A percentile compares a stretch with the other conserved stretches of the same genome.
Evolutionary conservation across 345 rosid genomes (phyloP).

Genomic region (Conringia planisiliqua): DNA sequence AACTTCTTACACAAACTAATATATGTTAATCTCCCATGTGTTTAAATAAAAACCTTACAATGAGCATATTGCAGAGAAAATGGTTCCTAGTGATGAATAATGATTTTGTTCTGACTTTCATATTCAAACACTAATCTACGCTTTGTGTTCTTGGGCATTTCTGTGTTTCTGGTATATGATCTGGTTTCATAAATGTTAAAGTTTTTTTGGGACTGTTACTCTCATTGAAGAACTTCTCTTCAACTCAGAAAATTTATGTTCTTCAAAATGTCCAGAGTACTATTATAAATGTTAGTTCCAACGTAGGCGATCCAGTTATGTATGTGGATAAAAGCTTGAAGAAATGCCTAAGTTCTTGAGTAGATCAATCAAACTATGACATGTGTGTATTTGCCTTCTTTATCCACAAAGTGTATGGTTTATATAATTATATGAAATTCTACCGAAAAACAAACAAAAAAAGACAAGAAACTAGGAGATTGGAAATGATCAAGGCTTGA

Average conservation of each 20-base stretch:
- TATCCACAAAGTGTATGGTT: conserved; percentile 16
- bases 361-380: not conserved
- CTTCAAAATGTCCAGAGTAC: not conserved
- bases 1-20: conserved; percentile 22
- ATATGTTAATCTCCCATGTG: conserved; percentile 10
- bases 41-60: conserved; percentile 28
- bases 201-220: not conserved
- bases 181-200: not conserved
- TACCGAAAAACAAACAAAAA: not conserved
- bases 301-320: not conserved
- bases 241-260: not conserved
- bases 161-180: not conserved
- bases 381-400: not conserved
- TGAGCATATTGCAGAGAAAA: conserved; percentile 17
- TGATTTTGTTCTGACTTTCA: not conserved
- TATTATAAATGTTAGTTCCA: not conserved
- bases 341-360: not conserved
- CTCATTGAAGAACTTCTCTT: not conserved
- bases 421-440: not conserved
- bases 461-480: not conserved
- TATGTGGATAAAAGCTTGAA: not conserved
- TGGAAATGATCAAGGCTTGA: not conserved
- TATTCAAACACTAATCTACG: not conserved
- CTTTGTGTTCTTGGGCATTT: not conserved
- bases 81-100: not conserved